Evolutionary conservation across 2,329 filamentous ascomycete genomes (phyloP), one percentile per base, ranked within the genome.

Genomic region (Phyllosticta citriasiana): DNA sequence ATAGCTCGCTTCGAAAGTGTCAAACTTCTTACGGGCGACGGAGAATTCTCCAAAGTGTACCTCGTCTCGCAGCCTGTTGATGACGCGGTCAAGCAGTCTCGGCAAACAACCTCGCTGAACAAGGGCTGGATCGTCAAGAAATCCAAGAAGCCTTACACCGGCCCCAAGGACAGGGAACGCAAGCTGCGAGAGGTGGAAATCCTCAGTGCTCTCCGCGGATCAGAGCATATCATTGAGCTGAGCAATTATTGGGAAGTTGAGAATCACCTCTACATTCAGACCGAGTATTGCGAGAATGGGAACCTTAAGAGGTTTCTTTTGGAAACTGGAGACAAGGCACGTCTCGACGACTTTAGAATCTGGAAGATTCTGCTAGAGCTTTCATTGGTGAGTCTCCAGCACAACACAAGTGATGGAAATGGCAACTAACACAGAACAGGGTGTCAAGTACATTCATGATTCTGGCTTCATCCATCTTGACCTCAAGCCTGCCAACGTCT

Each of bases 341-440:
- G 93, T 67, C 77, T 99, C 66, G 94, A 99, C 74, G 94, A 97
- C 73, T 99, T 99, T 76, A 85, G 94, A 64, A 97, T 97, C 73
- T 99, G 94, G 91, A 99, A 99, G 78, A 93, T 97, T 62, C 78
- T 97, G 67, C 83, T 96, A 52, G 94, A 99, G 73, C 76, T 96
- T 63, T 83, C 87, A 68, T 78, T 88, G 79, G 91, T 94, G 83
- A 76, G 88, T 79, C 54, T 63, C 22, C 24, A 19, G 51, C 24
- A 50, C n/a, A 57, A 47, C 59, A 12, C 57, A 59, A 40, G 33
- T 16, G 33, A 16, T 16, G 10, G 3, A 57, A 2, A 3, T 24
- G 3, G 55, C 64, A 16, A 19, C 63, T 71, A 59, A 64, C 69
- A 77, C 64, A 55, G n/a, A 63, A 51, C 65, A 96, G 89, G 94